A percentile compares a stretch with the other conserved stretches of the same genome.
Evolutionary conservation across 2,329 filamentous ascomycete species (phyloP).

Genomic region (Gaeumannomyces tritici): DNA sequence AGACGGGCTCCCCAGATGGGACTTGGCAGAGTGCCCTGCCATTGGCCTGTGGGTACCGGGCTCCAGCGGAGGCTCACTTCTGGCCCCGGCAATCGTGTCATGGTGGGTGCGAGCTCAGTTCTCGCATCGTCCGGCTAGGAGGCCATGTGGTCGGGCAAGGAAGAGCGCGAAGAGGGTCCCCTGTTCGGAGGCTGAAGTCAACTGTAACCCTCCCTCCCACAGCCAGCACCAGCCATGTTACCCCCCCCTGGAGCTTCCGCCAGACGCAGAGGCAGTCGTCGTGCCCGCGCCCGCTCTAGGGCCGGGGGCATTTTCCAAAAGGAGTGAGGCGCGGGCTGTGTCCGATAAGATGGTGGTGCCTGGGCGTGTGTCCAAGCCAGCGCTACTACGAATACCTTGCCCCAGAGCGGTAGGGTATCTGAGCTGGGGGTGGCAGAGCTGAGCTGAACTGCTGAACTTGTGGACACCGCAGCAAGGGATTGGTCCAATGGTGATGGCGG

Average conservation of each 20-base stretch:
- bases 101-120: not conserved
- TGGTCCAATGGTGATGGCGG: not conserved
- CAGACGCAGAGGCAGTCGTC: not conserved
- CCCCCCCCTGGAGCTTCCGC: not conserved
- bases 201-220: not conserved
- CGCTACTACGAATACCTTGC: too few relatives aligned
- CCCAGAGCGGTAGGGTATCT: too few relatives aligned
- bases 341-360: not conserved
- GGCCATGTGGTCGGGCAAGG: not conserved
- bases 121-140: not conserved
- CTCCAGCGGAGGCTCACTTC: not conserved
- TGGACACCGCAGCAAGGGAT: too few relatives aligned
- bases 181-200: not conserved
- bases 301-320: not conserved
- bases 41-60: not conserved
- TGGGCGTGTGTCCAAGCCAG: too few relatives aligned
- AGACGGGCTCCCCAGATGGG: too few relatives aligned
- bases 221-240: not conserved
- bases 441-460: too few relatives aligned
- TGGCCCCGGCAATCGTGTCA: not conserved
- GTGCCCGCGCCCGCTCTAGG: too few relatives aligned
- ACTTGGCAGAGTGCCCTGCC: not conserved
- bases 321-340: not conserved
- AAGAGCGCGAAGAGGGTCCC: too few relatives aligned
- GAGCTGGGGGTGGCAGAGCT: too few relatives aligned